Evolutionary conservation across 768 basidiomycete genomes (phyloP).

Genomic region (Stropharia rugosoannulata): DNA sequence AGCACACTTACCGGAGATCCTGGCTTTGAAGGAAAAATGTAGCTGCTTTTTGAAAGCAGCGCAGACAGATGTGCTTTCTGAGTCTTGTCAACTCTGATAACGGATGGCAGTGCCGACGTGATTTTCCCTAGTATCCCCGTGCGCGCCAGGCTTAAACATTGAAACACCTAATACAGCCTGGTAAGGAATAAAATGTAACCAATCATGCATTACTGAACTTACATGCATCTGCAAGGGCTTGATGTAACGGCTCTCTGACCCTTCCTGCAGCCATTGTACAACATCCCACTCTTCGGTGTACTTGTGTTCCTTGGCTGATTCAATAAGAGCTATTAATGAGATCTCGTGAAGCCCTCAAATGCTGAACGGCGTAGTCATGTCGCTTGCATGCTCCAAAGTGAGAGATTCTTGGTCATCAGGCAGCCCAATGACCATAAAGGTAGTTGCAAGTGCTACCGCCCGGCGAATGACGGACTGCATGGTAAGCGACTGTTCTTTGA

Average conservation of each 20-base stretch:
- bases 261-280: not conserved
- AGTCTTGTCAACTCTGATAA: not conserved
- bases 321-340: not conserved
- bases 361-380: slow-evolving; percentile 1
- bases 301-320: not conserved
- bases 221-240: slow-evolving; percentile 1
- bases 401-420: not conserved
- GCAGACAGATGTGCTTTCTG: not conserved
- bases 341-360: not conserved
- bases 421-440: not conserved
- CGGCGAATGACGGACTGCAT: slow-evolving; percentile 1
- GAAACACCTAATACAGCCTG: not conserved
- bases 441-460: not conserved
- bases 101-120: not conserved
- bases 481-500: not conserved
- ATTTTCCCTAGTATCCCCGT: not conserved
- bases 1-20: not conserved
- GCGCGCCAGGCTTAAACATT: not conserved
- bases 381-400: not conserved
- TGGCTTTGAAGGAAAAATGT: not conserved
- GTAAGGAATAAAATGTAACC: no score
- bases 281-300: not conserved
- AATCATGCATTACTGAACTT: not conserved
- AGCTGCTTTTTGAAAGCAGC: not conserved
- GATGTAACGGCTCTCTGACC: not conserved